Base-by-base conservation (phyloP, 345 rosid species). In the Gossypium raimondii region DNA sequence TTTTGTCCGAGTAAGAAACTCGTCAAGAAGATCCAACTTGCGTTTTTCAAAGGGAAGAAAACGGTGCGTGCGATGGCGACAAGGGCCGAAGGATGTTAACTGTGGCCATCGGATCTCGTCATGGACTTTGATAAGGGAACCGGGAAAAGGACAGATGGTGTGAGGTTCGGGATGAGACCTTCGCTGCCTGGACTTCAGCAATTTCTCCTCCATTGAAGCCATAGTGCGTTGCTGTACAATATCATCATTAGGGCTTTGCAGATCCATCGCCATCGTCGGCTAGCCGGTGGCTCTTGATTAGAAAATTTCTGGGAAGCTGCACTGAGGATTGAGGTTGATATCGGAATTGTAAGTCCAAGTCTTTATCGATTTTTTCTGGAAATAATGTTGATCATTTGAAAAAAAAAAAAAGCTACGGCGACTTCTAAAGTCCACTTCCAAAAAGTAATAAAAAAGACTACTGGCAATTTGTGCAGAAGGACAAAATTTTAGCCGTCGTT, bases 21-120 rank as follows among this genome's bases (percentile, higher is more conserved):
- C 22, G 53, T 0, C 1, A 55, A n/a, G 59, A 8, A 55, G 59
- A 55, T 18, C 57, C 7, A 0, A 55, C 59, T 55, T 55, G 5
- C 1, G 11, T 0, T 18, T 2, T 55, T 55, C 59, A 8, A 55
- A 55, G 16, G 13, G 50, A 45, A 2, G 50, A 8, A n/a, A 9
- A 55, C 2, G 24, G 3, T 18, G 7, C 8, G 18, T 55, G 11
- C 25, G 1, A 7, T 55, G 2, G 17, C 22, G 53, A 44, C 9
- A 7, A 20, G 70, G 70, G 34, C 70, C 70, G 29, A 66, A 66
- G 1, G 70, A 66, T 44, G 70, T 52, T 45, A 66, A 66, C 70
- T 45, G 14, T 20, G 70, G 70, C 11, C 10, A 44, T 44, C 13
- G 70, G 52, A 44, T 44, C 10, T 14, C 10, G 7, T 65, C 29